Base-by-base conservation (phyloP, 2,329 filamentous ascomycete species). In the Colletotrichum salicis region DNA sequence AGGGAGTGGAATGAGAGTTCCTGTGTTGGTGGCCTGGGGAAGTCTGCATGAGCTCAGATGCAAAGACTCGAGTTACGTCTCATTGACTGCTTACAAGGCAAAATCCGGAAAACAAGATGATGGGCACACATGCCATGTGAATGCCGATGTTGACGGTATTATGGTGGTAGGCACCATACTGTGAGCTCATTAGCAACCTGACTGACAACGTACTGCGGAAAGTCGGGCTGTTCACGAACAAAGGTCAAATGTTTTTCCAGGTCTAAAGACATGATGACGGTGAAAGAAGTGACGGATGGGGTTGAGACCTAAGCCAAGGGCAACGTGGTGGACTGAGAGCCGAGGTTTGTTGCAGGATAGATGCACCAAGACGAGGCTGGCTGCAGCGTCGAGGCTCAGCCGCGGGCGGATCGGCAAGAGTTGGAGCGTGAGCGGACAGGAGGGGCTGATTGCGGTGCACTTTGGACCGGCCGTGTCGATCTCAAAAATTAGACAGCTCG, bases 81-180 rank as follows among this genome's bases (percentile, higher is more conserved):
- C 37, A 62, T 67, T 59, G 62, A n/a, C 22, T 48, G 80, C 90
- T 75, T 88, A 95, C 93, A 79, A 96, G 86, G 71, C 92, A 85
- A 78, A 96, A 91, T 51, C 85, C 88, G 2, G 92, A 91, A 78
- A 93, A 86, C 64, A 96, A 83, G 70, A 96, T 92, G 66, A 93
- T 81, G 56, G 94, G 94, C 68, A 96, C 93, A 80, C 93, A 96
- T 71, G 90, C 85, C 84, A 95, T 92, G 81, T 96, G 94, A 78
- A 96, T 95, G 75, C 86, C 87, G 71, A 95, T 84, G 80, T 96
- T 96, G 82, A 93, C 88, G 58, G 88, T 84, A 82, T 96, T 92
- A 79, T 93, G 90, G 82, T 96, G 94, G 80, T 96, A 96, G 71
- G 93, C 89, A 80, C 93, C 94, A 85, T 96, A 96, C 94, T 96